A percentile compares a stretch with the other conserved stretches of the same genome.
Conservation (phyloP, 148 eudicot genomes). For the Fagopyrum esculentum region DNA sequence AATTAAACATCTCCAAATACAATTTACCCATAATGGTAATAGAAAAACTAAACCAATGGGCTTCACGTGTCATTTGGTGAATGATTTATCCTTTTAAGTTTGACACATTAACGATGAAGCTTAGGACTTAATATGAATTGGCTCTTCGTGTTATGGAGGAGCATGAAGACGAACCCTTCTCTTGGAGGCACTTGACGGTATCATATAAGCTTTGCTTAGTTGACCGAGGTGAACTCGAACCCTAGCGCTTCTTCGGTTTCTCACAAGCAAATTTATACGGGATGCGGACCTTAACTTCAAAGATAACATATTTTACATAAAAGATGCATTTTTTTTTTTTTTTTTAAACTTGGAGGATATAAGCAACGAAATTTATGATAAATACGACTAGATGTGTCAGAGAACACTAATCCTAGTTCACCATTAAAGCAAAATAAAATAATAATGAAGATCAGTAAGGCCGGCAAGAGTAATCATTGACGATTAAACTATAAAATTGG, state of each 20-base stretch:
- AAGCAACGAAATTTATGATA: too few relatives aligned
- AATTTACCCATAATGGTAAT: neutral
- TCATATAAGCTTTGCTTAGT: constrained; percentile 58
- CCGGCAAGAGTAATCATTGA: too few relatives aligned
- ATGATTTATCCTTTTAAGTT: neutral
- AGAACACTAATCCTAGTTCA: too few relatives aligned
- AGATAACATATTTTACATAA: neutral
- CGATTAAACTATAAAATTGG: too few relatives aligned
- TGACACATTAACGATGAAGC: neutral
- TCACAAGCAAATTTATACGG: constrained; percentile 75
- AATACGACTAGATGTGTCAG: too few relatives aligned
- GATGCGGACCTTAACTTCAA: constrained; percentile 51
- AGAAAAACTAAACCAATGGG: neutral
- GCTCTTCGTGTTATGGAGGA: constrained; percentile 36
- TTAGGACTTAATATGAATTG: constrained; percentile 24
- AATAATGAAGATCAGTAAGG: too few relatives aligned
- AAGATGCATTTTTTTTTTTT: too few relatives aligned
- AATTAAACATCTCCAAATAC: neutral
- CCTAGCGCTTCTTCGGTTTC: constrained; percentile 68
- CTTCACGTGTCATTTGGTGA: neutral
- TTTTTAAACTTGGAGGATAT: too few relatives aligned
- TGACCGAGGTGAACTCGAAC: constrained; percentile 53
- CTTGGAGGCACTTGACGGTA: constrained; percentile 71
- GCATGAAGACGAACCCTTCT: constrained; percentile 52
- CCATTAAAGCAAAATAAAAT: too few relatives aligned